phyloP scores from a whole-genome alignment of 2,329 filamentous ascomycete species.

The Nakataea oryzae region DNA sequence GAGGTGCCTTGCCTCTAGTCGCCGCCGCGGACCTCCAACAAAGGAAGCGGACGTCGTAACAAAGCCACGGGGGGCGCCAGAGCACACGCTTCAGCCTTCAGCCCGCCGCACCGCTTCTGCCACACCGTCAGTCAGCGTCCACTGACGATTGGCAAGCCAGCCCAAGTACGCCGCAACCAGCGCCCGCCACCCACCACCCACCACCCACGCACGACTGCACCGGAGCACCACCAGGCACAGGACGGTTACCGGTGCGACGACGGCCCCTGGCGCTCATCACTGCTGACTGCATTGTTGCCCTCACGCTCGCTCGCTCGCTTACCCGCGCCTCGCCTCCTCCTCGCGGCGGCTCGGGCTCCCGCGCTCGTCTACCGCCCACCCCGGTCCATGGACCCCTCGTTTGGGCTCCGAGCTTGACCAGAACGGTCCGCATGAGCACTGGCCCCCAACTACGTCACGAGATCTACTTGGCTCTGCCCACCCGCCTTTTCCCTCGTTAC shows the following conservation, averaged over 20 bases:
- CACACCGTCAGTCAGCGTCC: too few species aligned
- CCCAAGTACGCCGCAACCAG: neutral
- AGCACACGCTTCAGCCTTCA: neutral
- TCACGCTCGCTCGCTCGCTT: neutral
- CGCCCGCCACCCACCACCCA: too few species aligned
- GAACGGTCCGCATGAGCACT: neutral
- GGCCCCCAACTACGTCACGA: constrained; percentile 12
- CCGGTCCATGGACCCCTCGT: neutral
- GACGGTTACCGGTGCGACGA: neutral
- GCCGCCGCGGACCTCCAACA: neutral
- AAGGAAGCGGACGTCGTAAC: neutral
- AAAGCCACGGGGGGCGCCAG: neutral
- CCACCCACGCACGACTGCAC: neutral
- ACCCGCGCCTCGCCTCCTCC: too few species aligned
- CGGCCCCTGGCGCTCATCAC: neutral
- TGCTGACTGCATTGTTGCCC: neutral
- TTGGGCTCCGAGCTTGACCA: neutral
- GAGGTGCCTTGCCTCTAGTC: too few species aligned
- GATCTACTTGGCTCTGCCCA: neutral
- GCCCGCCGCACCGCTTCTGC: too few species aligned
- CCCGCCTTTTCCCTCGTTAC: neutral
- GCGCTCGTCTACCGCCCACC: neutral
- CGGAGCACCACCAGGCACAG: neutral
- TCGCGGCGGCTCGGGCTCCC: neutral
- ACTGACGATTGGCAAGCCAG: neutral